Conservation (phyloP, 129 eudicot species). For the Silybum marianum region DNA sequence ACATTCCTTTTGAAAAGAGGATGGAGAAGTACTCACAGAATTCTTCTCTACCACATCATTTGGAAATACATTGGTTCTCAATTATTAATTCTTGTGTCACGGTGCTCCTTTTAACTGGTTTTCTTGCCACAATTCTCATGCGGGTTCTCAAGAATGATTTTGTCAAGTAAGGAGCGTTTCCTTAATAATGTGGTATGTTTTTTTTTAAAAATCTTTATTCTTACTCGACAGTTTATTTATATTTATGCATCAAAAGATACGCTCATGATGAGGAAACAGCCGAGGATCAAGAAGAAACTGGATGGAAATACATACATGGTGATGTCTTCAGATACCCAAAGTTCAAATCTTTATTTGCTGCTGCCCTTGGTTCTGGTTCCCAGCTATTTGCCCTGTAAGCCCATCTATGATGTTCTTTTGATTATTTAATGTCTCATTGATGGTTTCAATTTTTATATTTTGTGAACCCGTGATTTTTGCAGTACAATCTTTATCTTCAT, state of each 20-base stretch:
- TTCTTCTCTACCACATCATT: conserved; percentile 58
- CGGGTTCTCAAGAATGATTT: conserved; percentile 40
- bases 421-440: not conserved
- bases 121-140: conserved; percentile 65
- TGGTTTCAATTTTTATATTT: not conserved
- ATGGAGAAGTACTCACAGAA: conserved; percentile 64
- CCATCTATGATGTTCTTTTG: not conserved
- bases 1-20: conserved; percentile 53
- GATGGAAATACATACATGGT: conserved; percentile 38
- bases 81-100: conserved; percentile 69
- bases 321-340: conserved; percentile 64
- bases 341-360: conserved; percentile 56
- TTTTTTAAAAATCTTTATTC: not conserved
- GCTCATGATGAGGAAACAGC: conserved; percentile 31
- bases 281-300: conserved; percentile 34
- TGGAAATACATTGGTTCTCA: conserved; percentile 71
- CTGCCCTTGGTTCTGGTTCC: conserved; percentile 62
- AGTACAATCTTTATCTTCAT: conserved; percentile 52
- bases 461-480: conserved; percentile 9
- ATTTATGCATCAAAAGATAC: conserved; percentile 31
- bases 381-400: conserved; percentile 63
- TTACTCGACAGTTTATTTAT: not conserved
- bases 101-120: conserved; percentile 60
- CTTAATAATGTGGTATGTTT: not conserved
- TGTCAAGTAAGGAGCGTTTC: conserved; percentile 30